phyloP scores from a whole-genome alignment of 2,329 filamentous ascomycete species.

The Fusarium subtropicale region DNA sequence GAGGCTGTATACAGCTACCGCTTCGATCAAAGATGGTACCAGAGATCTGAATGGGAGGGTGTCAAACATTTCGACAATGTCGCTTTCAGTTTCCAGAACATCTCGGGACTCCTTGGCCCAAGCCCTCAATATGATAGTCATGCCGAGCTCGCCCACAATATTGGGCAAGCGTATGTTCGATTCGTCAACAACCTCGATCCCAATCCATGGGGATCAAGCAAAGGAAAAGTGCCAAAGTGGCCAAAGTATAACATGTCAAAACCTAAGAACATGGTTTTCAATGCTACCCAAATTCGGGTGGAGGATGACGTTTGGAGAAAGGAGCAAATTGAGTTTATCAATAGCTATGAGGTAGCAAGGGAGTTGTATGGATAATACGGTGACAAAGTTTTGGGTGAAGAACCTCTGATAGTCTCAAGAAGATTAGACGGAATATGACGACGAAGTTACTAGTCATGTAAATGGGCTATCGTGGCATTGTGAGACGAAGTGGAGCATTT shows the following conservation, averaged over 20 bases:
- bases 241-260: slow-evolving; percentile 53
- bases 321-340: slow-evolving; percentile 55
- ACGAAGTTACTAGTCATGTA: too few species aligned
- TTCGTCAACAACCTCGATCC: slow-evolving; percentile 59
- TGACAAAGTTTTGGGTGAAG: not conserved
- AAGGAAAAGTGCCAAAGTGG: slow-evolving; percentile 54
- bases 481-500: not conserved
- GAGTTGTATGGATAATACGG: slow-evolving; percentile 37
- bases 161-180: slow-evolving; percentile 57
- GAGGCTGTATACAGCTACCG: slow-evolving; percentile 60
- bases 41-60: slow-evolving; percentile 54
- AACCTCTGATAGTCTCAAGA: too few species aligned
- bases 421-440: not conserved
- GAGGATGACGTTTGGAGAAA: slow-evolving; percentile 61
- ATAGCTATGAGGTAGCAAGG: slow-evolving; percentile 41
- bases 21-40: slow-evolving; percentile 61
- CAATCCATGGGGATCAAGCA: slow-evolving; percentile 47
- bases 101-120: slow-evolving; percentile 59
- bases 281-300: slow-evolving; percentile 56
- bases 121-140: slow-evolving; percentile 57
- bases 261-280: slow-evolving; percentile 60
- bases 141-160: slow-evolving; percentile 49
- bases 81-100: slow-evolving; percentile 64
- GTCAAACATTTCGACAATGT: slow-evolving; percentile 63
- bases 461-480: not conserved